Evolutionary conservation across 164 flowering plant species (phyloP).

Genomic region (Euptelea pleiosperma): DNA sequence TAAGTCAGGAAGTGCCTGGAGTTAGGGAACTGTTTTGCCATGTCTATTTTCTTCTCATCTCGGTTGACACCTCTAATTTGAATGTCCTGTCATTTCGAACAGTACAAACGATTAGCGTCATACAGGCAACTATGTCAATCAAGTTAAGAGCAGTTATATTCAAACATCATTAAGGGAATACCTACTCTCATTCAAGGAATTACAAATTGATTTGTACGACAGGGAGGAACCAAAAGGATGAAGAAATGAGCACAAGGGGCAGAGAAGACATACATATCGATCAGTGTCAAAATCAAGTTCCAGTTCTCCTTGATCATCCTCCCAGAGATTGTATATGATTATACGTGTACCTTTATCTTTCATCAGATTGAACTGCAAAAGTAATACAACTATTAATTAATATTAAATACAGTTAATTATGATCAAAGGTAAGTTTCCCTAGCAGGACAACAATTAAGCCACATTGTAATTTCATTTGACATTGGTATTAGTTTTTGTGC

Average conservation of each 20-base stretch:
- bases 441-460: too few relatives aligned
- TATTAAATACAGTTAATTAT: too few relatives aligned
- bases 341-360: slow-evolving; percentile 71
- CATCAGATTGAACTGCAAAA: slow-evolving; percentile 53
- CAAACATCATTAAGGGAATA: too few relatives aligned
- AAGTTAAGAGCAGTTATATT: neutral
- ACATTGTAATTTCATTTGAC: too few relatives aligned
- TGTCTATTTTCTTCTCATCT: slow-evolving; percentile 71
- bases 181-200: too few relatives aligned
- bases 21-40: slow-evolving; percentile 69
- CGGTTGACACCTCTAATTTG: slow-evolving; percentile 88
- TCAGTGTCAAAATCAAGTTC: slow-evolving; percentile 82
- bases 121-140: neutral
- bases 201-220: neutral
- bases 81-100: slow-evolving; percentile 53
- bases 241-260: neutral
- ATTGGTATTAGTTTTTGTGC: too few relatives aligned
- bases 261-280: slow-evolving; percentile 38
- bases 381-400: slow-evolving; percentile 2
- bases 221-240: neutral
- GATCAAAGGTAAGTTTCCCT: too few relatives aligned
- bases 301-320: slow-evolving; percentile 71
- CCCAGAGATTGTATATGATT: slow-evolving; percentile 86
- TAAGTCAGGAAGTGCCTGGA: slow-evolving; percentile 82
- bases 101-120: neutral